A percentile compares a stretch with the other conserved stretches of the same genome.
phyloP scores from a whole-genome alignment of 352 stramenopile genomes.

The Pythium rhizo-oryzae region DNA sequence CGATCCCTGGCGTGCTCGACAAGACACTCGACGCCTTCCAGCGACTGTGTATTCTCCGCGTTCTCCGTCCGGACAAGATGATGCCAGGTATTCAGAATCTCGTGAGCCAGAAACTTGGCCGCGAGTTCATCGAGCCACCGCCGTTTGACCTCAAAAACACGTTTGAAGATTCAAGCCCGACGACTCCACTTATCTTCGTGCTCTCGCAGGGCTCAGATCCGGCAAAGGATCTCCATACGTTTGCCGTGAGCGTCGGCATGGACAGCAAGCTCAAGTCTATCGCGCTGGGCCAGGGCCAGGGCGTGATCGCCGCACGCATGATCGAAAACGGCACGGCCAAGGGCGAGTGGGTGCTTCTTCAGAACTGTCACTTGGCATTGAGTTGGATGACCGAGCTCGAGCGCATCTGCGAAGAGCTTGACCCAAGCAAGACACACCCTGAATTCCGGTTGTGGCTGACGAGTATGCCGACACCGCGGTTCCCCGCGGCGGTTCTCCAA shows the following conservation, averaged over 20 bases:
- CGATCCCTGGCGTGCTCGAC: conserved; percentile 61
- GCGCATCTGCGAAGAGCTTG: conserved; percentile 92
- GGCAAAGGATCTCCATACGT: conserved; percentile 92
- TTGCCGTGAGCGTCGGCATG: conserved; percentile 86
- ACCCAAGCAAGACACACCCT: conserved; percentile 76
- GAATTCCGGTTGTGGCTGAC: conserved; percentile 97
- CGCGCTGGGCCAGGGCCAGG: conserved; percentile 93
- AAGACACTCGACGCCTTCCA: conserved; percentile 80
- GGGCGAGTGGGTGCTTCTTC: conserved; percentile 94
- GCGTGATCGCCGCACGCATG: conserved; percentile 88
- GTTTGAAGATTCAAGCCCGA: conserved; percentile 88
- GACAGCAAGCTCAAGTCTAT: conserved; percentile 93
- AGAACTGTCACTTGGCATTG: conserved; percentile 96
- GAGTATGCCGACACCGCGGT: conserved; percentile 77
- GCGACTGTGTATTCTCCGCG: conserved; percentile 78
- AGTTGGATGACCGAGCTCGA: conserved; percentile 96
- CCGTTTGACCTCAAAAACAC: conserved; percentile 91
- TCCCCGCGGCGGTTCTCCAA: conserved; percentile 94
- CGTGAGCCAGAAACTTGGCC: conserved; percentile 84
- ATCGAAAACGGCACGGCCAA: conserved; percentile 88
- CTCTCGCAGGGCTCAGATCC: conserved; percentile 94
- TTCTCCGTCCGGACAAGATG: conserved; percentile 84
- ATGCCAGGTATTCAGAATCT: conserved; percentile 90
- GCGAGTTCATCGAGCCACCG: conserved; percentile 91
- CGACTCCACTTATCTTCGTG: conserved; percentile 94